These are phyloP conservation scores for Babesia gibsoni DNA, from an alignment of 169 alveolate genomes.

Conservation along the genomic window DNA sequence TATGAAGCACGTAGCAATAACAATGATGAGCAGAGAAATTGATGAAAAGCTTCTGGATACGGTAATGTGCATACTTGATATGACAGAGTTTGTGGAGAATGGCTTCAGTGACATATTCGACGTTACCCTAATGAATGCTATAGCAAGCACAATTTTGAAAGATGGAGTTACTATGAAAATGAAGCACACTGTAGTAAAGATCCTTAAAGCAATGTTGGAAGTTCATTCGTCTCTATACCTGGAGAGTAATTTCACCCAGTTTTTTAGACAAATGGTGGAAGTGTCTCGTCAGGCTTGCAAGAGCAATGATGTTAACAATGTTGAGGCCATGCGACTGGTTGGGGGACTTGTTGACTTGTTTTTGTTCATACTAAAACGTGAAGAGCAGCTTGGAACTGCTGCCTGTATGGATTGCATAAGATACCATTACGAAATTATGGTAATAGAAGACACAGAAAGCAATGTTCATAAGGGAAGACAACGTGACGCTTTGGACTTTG, in stretches of 20 bases:
- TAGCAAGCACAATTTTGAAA: not conserved
- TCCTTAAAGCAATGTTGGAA: not conserved
- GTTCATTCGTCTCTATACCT: not conserved
- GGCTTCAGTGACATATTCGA: not conserved
- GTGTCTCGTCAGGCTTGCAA: not conserved
- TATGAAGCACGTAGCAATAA: not conserved
- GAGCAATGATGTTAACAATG: not conserved
- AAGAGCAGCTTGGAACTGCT: conserved; percentile 8
- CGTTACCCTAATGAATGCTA: not conserved
- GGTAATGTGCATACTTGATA: not conserved
- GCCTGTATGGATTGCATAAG: too few relatives aligned
- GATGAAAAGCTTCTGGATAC: not conserved
- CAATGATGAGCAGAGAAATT: not conserved
- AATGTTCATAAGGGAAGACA: too few relatives aligned
- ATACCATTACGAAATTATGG: too few relatives aligned
- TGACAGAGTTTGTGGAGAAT: not conserved
- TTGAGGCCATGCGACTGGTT: not conserved
- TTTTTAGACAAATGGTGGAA: not conserved
- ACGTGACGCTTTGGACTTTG: too few relatives aligned
- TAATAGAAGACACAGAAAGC: too few relatives aligned
- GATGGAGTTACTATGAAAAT: not conserved
- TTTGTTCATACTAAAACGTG: conserved; percentile 10
- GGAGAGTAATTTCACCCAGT: not conserved
- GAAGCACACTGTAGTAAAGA: not conserved
- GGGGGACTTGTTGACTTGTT: not conserved